phyloP scores from a whole-genome alignment of 2,329 filamentous ascomycete genomes.

The Magnaporthiopsis poae region DNA sequence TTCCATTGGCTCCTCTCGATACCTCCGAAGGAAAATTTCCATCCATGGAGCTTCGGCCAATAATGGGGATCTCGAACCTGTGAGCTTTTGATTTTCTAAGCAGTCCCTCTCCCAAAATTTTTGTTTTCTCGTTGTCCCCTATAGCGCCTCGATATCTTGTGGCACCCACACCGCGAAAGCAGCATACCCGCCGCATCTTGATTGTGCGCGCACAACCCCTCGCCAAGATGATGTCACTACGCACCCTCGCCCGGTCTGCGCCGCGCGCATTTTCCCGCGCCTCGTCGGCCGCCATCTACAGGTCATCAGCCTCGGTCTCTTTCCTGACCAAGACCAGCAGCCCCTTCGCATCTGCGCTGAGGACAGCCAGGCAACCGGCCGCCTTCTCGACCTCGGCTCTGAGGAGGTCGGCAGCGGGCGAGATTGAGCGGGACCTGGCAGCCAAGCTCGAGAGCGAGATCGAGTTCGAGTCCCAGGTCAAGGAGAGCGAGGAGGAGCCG shows the following conservation, averaged over 20 bases:
- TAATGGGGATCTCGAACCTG: not conserved
- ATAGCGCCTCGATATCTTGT: not conserved
- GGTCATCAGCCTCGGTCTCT: constrained; percentile 33
- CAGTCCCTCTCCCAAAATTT: not conserved
- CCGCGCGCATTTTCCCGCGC: constrained; percentile 55
- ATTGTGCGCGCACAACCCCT: constrained; percentile 9
- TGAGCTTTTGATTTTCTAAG: not conserved
- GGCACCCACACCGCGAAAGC: not conserved
- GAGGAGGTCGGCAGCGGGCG: constrained; percentile 27
- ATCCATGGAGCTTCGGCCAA: constrained; percentile 1
- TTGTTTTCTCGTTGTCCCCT: not conserved
- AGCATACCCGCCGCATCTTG: not conserved
- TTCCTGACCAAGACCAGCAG: constrained; percentile 38
- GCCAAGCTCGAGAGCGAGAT: constrained; percentile 80
- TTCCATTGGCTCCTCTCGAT: not conserved
- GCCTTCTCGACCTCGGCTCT: constrained; percentile 40
- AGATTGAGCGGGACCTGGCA: constrained; percentile 68
- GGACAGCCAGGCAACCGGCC: constrained; percentile 14
- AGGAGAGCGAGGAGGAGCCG: constrained; percentile 60
- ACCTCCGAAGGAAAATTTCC: not conserved
- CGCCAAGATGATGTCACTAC: constrained; percentile 58
- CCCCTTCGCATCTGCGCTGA: constrained; percentile 24
- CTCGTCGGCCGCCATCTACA: constrained; percentile 39
- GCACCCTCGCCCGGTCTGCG: constrained; percentile 55
- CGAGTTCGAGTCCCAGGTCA: constrained; percentile 72